phyloP scores from a whole-genome alignment of 179 eudicot species.

The Silene vulgaris region DNA sequence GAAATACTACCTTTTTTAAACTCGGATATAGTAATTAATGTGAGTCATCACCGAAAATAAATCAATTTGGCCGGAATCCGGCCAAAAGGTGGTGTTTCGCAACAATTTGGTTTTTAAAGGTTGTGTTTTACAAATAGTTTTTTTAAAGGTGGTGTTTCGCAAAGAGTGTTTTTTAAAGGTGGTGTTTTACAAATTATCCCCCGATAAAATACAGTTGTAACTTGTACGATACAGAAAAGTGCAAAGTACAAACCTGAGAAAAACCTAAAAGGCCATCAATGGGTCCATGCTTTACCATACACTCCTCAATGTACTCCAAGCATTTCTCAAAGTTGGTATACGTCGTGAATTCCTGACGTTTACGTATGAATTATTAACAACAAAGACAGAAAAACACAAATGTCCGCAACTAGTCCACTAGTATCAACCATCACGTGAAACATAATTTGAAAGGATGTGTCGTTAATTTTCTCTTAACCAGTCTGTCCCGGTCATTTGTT shows the following conservation, averaged over 20 bases:
- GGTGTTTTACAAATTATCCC: no score
- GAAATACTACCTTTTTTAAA: no score
- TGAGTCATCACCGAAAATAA: no score
- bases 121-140: no score
- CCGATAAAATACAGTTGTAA: neutral
- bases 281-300: constrained; percentile 63
- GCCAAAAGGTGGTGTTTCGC: no score
- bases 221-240: neutral
- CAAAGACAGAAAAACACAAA: neutral
- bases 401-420: neutral
- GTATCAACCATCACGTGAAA: neutral
- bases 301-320: constrained; percentile 65
- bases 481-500: no score
- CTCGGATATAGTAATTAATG: no score
- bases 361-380: neutral
- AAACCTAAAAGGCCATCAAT: constrained; percentile 87
- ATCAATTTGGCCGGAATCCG: no score
- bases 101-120: no score
- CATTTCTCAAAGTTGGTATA: constrained; percentile 65
- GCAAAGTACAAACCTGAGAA: constrained; percentile 58
- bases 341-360: constrained; percentile 62
- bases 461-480: no score
- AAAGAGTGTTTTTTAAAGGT: no score
- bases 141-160: no score
- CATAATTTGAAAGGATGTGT: neutral